phyloP scores from a whole-genome alignment of 345 rosid genomes.

The Arabidopsis thaliana region DNA sequence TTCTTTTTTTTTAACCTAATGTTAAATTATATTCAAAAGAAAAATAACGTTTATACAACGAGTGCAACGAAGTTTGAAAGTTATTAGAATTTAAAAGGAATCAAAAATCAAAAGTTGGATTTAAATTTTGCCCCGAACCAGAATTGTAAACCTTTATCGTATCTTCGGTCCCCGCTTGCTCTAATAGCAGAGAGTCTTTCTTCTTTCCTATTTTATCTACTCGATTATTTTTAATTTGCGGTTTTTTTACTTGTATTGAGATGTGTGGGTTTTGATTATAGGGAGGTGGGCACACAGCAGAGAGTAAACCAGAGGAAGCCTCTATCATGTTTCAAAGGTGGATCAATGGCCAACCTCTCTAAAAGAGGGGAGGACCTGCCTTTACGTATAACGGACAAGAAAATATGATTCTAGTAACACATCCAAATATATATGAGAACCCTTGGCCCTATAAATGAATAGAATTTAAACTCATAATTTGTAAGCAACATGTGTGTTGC shows the following conservation, averaged over 20 bases:
- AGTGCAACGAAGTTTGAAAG: too few relatives aligned
- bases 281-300: conserved; percentile 77
- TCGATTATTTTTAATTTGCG: neutral
- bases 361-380: neutral
- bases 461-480: too few relatives aligned
- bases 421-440: neutral
- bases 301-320: conserved; percentile 55
- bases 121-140: too few relatives aligned
- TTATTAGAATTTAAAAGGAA: too few relatives aligned
- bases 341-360: conserved; percentile 36
- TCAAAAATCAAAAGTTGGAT: too few relatives aligned
- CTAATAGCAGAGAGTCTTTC: too few relatives aligned
- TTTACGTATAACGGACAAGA: neutral
- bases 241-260: conserved; percentile 3
- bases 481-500: too few relatives aligned
- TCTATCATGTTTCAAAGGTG: conserved; percentile 50
- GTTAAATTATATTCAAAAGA: too few relatives aligned
- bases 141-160: too few relatives aligned
- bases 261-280: conserved; percentile 25
- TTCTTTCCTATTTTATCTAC: neutral
- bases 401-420: neutral
- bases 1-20: too few relatives aligned
- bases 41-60: too few relatives aligned
- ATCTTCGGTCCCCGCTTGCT: too few relatives aligned
- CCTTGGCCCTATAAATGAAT: neutral